phyloP scores from a whole-genome alignment of 805 yeast species.

The Candida berthetii region DNA sequence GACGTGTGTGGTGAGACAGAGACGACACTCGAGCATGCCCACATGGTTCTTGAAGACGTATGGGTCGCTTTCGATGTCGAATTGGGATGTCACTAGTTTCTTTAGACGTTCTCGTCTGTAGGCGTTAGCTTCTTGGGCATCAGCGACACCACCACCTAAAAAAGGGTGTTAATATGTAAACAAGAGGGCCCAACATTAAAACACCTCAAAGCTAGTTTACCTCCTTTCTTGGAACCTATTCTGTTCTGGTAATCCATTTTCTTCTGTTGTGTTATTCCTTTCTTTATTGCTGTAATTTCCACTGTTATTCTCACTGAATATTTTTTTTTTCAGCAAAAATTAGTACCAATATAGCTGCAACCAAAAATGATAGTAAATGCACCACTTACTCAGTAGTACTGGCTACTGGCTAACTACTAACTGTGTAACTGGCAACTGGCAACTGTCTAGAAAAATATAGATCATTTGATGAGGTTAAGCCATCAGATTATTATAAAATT shows the following conservation, averaged over 20 bases:
- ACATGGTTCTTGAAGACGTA: slow-evolving; percentile 77
- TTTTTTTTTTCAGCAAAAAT: too few species aligned
- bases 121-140: slow-evolving; percentile 59
- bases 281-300: not conserved
- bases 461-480: too few species aligned
- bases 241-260: slow-evolving; percentile 84
- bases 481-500: too few species aligned
- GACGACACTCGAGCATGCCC: slow-evolving; percentile 79
- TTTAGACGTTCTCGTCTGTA: slow-evolving; percentile 64
- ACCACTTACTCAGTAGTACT: too few species aligned
- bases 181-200: not conserved
- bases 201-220: slow-evolving; percentile 14
- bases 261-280: not conserved
- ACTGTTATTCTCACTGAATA: too few species aligned
- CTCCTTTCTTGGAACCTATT: slow-evolving; percentile 87
- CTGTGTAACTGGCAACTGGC: too few species aligned
- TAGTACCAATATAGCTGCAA: too few species aligned
- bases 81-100: slow-evolving; percentile 42
- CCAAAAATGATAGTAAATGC: too few species aligned
- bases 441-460: too few species aligned
- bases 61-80: slow-evolving; percentile 63
- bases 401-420: too few species aligned
- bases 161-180: slow-evolving; percentile 2
- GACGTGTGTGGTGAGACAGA: slow-evolving; percentile 79
- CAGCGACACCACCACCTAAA: slow-evolving; percentile 71